A percentile compares a stretch with the other conserved stretches of the same genome.
phyloP scores from a whole-genome alignment of 1,284 basidiomycete genomes.

The Megacollybia platyphylla region DNA sequence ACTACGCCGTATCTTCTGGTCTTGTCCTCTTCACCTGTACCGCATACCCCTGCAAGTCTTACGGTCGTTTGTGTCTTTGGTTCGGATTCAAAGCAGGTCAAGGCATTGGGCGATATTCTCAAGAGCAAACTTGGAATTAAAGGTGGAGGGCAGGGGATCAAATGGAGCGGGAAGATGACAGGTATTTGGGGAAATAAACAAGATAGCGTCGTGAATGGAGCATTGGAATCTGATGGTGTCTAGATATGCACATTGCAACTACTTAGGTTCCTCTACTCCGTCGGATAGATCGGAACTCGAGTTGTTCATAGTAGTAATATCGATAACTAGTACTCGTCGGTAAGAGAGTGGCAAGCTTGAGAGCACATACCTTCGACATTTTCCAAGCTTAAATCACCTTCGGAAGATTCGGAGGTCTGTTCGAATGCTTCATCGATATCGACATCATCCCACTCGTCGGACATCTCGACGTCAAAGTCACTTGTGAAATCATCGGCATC shows the following conservation, averaged over 20 bases:
- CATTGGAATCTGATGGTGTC: background rate
- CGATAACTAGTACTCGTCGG: background rate
- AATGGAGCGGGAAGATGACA: slow-evolving; percentile 56
- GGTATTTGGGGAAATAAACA: slow-evolving; percentile 38
- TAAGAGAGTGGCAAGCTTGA: background rate
- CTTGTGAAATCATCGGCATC: slow-evolving; percentile 17
- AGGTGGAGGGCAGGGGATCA: slow-evolving; percentile 50
- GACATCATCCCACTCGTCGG: slow-evolving; percentile 10
- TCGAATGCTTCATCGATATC: slow-evolving; percentile 11
- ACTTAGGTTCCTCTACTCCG: background rate
- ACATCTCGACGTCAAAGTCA: slow-evolving; percentile 19
- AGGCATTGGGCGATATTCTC: slow-evolving; percentile 42
- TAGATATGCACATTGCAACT: slow-evolving; percentile 14
- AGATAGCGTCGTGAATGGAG: slow-evolving; percentile 24
- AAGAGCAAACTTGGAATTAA: slow-evolving; percentile 46
- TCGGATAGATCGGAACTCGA: background rate
- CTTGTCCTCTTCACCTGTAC: slow-evolving; percentile 49
- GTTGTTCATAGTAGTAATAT: slow-evolving; percentile 1
- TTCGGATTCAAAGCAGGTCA: slow-evolving; percentile 46
- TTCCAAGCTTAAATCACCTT: slow-evolving; percentile 4
- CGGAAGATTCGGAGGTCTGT: slow-evolving; percentile 15
- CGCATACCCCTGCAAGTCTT: slow-evolving; percentile 33
- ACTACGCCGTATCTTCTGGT: slow-evolving; percentile 31
- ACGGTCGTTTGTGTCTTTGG: slow-evolving; percentile 51
- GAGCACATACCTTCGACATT: slow-evolving; percentile 3